phyloP scores from a whole-genome alignment of 2,329 filamentous ascomycete genomes.

The Arthrinium puccinioides region DNA sequence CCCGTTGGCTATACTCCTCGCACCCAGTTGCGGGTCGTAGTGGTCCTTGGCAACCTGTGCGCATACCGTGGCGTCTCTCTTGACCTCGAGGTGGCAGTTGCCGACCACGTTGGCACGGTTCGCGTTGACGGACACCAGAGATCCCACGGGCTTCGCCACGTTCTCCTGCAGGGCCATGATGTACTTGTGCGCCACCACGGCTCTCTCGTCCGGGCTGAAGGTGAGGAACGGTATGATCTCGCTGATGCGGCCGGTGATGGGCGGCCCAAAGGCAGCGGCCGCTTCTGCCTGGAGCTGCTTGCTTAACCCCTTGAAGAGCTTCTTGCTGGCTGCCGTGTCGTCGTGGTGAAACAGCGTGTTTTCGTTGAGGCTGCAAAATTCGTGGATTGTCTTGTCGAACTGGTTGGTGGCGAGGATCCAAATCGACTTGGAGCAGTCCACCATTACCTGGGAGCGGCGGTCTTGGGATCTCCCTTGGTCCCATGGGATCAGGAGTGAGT shows the following conservation, averaged over 20 bases:
- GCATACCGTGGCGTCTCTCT: slow-evolving; percentile 22
- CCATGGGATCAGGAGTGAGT: slow-evolving; percentile 35
- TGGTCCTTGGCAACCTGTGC: slow-evolving; percentile 18
- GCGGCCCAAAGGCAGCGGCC: slow-evolving; percentile 14
- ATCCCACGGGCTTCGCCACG: slow-evolving; percentile 15
- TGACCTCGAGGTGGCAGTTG: slow-evolving; percentile 22
- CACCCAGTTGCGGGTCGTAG: slow-evolving; percentile 26
- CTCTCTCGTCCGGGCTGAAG: slow-evolving; percentile 19
- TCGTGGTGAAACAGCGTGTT: slow-evolving; percentile 5
- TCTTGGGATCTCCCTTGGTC: slow-evolving; percentile 33
- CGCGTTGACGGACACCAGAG: slow-evolving; percentile 14
- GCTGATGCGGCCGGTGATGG: slow-evolving; percentile 33
- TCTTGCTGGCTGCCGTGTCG: slow-evolving; percentile 5
- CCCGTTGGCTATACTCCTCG: slow-evolving; percentile 20
- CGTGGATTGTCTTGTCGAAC: slow-evolving; percentile 28
- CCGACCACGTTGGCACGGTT: slow-evolving; percentile 23
- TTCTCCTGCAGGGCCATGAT: slow-evolving; percentile 25
- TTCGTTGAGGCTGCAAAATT: slow-evolving; percentile 25
- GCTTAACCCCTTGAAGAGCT: slow-evolving; percentile 9
- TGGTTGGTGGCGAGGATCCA: slow-evolving; percentile 42
- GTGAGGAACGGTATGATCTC: slow-evolving; percentile 17
- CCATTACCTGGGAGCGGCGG: slow-evolving; percentile 20
- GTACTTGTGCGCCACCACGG: slow-evolving; percentile 33
- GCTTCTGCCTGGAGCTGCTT: slow-evolving; percentile 3
- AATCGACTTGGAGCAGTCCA: slow-evolving; percentile 36